These are phyloP conservation scores for Curvularia eragrostidis DNA, from an alignment of 2,329 filamentous ascomycete genomes.

Conservation along the genomic window DNA sequence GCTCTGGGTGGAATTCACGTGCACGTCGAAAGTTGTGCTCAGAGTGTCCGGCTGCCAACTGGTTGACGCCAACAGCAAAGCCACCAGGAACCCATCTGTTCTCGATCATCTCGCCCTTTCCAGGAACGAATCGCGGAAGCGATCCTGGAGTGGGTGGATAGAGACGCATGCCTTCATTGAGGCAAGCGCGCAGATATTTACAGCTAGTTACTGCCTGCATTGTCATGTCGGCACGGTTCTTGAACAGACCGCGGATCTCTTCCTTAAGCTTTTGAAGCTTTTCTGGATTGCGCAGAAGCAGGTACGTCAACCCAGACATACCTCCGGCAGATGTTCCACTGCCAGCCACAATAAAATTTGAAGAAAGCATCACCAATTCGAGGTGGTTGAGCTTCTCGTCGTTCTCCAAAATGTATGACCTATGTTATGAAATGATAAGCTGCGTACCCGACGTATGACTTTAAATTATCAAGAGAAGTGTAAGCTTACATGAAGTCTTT, in stretches of 20 bases:
- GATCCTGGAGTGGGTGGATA: constrained; percentile 23
- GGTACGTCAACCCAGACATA: constrained; percentile 13
- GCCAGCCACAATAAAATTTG: constrained; percentile 29
- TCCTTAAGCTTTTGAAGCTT: constrained; percentile 18
- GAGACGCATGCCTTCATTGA: constrained; percentile 27
- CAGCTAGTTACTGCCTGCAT: constrained; percentile 7
- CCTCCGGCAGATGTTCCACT: constrained; percentile 38
- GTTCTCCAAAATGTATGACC: constrained; percentile 14
- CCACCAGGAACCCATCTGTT: constrained; percentile 26
- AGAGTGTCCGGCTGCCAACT: constrained; percentile 21
- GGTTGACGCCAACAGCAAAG: constrained; percentile 28
- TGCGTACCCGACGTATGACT: not conserved
- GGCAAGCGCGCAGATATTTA: constrained; percentile 24
- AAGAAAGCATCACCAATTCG: constrained; percentile 16
- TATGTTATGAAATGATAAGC: not conserved
- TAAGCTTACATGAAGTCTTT: constrained; percentile 12
- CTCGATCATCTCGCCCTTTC: constrained; percentile 24
- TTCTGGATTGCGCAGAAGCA: constrained; percentile 17
- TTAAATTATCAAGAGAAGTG: not conserved
- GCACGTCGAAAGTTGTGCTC: constrained; percentile 27
- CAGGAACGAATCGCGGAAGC: constrained; percentile 24
- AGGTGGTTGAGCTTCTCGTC: constrained; percentile 17
- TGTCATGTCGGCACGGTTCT: constrained; percentile 18
- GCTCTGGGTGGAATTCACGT: constrained; percentile 18
- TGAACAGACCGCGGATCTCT: constrained; percentile 20